Evolutionary conservation across 352 stramenopile genomes (phyloP).

Genomic region (Pelagophyceae sp.): DNA sequence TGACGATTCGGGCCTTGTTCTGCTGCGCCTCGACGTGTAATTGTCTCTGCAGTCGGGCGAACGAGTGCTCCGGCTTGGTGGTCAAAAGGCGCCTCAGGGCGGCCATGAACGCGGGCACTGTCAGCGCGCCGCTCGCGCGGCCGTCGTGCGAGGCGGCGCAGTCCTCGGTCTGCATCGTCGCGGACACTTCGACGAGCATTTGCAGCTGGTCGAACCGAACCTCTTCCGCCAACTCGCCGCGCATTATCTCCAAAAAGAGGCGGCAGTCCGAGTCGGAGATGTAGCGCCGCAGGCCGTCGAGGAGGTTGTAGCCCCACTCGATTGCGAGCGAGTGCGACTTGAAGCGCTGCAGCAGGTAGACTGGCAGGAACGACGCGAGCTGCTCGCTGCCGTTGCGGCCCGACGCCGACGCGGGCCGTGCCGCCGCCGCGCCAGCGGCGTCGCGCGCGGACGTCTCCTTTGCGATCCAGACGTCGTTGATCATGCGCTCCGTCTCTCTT

Average conservation of each 20-base stretch:
- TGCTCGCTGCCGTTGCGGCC: neutral
- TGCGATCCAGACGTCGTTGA: conserved; percentile 25
- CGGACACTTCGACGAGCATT: conserved; percentile 24
- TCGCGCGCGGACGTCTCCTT: conserved; percentile 13
- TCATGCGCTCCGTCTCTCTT: conserved; percentile 20
- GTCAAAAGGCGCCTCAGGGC: conserved; percentile 15
- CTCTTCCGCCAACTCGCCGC: conserved; percentile 23
- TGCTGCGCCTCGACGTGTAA: conserved; percentile 20
- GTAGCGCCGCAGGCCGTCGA: conserved; percentile 23
- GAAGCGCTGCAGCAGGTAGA: neutral
- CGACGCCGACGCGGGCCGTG: neutral
- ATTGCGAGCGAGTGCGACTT: conserved; percentile 8
- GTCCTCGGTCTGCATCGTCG: conserved; percentile 24
- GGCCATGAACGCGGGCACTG: conserved; percentile 15
- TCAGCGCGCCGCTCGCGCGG: conserved; percentile 1
- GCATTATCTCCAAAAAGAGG: conserved; percentile 24
- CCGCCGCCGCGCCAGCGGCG: neutral
- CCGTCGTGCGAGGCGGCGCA: neutral
- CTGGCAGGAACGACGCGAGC: neutral
- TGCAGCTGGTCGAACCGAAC: conserved; percentile 24
- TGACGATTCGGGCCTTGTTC: conserved; percentile 18
- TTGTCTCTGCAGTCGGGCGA: conserved; percentile 19
- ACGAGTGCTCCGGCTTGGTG: conserved; percentile 22
- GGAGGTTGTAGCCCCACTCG: conserved; percentile 27
- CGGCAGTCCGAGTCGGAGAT: conserved; percentile 25